Percentiles rank a stretch among this genome's conserved stretches.
Conservation (phyloP, 176 grass and related monocot genomes). For the Zea luxurians region DNA sequence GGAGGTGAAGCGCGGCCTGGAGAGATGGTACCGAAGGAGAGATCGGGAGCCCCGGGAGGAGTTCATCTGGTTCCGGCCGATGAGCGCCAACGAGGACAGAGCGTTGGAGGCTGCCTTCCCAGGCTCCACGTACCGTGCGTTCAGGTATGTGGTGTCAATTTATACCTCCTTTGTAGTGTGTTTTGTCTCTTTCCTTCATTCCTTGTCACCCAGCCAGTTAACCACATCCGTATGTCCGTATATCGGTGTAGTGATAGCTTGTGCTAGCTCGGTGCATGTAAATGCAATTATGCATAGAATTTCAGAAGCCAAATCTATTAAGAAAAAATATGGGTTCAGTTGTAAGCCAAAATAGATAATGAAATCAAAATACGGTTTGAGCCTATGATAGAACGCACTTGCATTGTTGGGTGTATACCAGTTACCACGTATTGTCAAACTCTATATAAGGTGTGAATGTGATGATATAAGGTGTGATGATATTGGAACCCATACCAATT, state of each 20-base stretch:
- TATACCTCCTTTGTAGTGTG: neutral
- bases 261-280: no score
- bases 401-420: neutral
- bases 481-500: no score
- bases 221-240: neutral
- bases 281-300: neutral
- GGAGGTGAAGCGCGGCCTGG: conserved; percentile 42
- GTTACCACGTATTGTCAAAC: neutral
- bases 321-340: neutral
- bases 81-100: conserved; percentile 37
- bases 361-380: neutral
- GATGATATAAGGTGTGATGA: no score
- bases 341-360: neutral
- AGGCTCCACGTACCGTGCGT: conserved; percentile 43
- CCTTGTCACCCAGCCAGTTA: neutral
- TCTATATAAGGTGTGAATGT: neutral
- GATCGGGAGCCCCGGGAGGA: conserved; percentile 50
- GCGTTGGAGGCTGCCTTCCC: conserved; percentile 38
- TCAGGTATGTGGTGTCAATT: conserved; percentile 43
- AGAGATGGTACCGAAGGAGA: conserved; percentile 38
- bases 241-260: no score
- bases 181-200: conserved; percentile 26
- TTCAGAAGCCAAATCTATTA: neutral
- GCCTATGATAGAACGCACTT: neutral
- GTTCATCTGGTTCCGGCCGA: conserved; percentile 53